Percentiles rank a stretch among this genome's conserved stretches.
Conservation (phyloP, 495 filamentous ascomycete genomes). For the Annulohypoxylon bovei region DNA sequence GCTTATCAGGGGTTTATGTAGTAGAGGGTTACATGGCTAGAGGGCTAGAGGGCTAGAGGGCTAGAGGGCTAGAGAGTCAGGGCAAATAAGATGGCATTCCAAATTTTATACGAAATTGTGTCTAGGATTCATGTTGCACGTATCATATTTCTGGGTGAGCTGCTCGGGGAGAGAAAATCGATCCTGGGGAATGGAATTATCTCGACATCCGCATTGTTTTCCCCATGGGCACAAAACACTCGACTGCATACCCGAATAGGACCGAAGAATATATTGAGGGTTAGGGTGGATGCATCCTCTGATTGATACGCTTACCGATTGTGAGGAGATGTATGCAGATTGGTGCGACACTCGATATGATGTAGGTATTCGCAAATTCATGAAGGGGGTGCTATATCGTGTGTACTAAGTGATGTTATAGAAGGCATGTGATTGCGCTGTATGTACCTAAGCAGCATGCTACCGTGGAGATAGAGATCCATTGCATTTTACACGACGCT, state of each 20-base stretch:
- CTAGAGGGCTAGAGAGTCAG: not conserved
- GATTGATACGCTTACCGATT: constrained; percentile 28
- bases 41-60: not conserved
- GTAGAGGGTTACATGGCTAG: not conserved
- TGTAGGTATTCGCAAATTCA: not conserved
- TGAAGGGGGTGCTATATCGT: constrained; percentile 15
- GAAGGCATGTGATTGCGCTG: constrained; percentile 28
- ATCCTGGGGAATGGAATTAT: constrained; percentile 18
- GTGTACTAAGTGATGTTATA: constrained; percentile 10
- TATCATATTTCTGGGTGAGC: not conserved
- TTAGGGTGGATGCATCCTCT: constrained; percentile 14
- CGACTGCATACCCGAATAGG: constrained; percentile 21
- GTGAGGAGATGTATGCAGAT: constrained; percentile 4
- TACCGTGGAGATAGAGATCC: constrained; percentile 2
- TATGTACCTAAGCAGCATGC: constrained; percentile 16
- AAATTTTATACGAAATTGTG: not conserved
- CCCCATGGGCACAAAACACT: constrained; percentile 24
- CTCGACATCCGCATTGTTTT: constrained; percentile 10
- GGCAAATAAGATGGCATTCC: not conserved
- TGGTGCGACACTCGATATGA: constrained; percentile 6
- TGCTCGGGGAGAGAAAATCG: not conserved
- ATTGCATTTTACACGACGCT: constrained; percentile 15
- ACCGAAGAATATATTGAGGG: constrained; percentile 32
- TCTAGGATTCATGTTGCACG: not conserved
- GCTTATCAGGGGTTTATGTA: constrained; percentile 18